phyloP scores from a whole-genome alignment of 1,284 basidiomycete genomes.

The Tremellales sp. region DNA sequence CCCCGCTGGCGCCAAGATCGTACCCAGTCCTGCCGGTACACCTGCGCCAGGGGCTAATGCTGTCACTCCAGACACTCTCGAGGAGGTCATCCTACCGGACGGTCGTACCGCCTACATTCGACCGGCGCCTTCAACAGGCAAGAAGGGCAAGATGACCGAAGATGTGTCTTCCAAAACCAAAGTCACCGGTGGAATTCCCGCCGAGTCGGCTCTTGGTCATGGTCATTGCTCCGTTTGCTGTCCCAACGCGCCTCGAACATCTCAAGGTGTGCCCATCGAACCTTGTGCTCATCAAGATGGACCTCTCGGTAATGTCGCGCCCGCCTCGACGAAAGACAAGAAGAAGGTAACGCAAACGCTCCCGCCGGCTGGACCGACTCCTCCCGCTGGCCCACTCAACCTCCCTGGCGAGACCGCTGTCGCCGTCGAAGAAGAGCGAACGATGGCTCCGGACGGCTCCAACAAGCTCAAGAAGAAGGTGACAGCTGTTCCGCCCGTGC shows the following conservation, averaged over 20 bases:
- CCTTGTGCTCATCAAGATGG: slow-evolving; percentile 33
- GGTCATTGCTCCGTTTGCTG: slow-evolving; percentile 34
- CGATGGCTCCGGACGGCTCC: background rate
- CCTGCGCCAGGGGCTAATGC: background rate
- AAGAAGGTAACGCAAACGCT: background rate
- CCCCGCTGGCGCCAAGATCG: background rate
- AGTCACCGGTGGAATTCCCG: background rate
- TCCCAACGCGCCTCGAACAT: slow-evolving; percentile 21
- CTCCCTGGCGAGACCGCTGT: background rate
- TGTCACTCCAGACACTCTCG: slow-evolving; percentile 7
- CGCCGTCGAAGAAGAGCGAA: background rate
- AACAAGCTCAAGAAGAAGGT: slow-evolving; percentile 22
- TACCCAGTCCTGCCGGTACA: background rate
- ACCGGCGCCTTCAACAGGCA: slow-evolving; percentile 1
- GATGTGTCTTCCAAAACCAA: slow-evolving; percentile 1
- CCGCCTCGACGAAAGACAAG: slow-evolving; percentile 4
- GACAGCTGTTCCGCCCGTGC: background rate
- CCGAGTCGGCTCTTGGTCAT: slow-evolving; percentile 18
- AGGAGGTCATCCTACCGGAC: slow-evolving; percentile 31
- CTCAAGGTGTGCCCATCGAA: slow-evolving; percentile 18
- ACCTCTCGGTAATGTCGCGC: slow-evolving; percentile 2
- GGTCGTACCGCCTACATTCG: slow-evolving; percentile 26
- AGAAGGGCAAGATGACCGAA: slow-evolving; percentile 7
- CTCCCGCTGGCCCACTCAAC: slow-evolving; percentile 9
- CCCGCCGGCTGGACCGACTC: background rate